Evolutionary conservation across 2,329 filamentous ascomycete genomes (phyloP), one percentile per base, ranked within the genome.

Genomic region (Colletotrichum tropicale): DNA sequence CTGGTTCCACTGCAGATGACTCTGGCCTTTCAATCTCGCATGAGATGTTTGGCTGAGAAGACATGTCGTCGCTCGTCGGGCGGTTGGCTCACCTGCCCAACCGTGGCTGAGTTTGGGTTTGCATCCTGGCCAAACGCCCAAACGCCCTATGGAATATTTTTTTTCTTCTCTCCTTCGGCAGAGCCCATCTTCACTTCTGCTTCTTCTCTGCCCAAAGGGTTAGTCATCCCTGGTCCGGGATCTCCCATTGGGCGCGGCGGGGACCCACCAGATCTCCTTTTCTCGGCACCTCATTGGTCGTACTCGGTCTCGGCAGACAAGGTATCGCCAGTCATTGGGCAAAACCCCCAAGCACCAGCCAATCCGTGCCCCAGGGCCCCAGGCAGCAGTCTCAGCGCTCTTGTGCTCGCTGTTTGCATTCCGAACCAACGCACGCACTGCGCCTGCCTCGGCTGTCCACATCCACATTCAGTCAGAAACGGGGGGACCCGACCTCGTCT

Each of bases 341-440:
- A 21, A 6, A 43, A 10, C 21, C 30, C 30, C 43, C 18, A 30
- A 52, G 38, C 26, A 67, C 30, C 30, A 9, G 12, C 21, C 30
- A 3, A 28, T 36, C 34, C 26, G 48, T 16, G 18, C 13, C 56
- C 56, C 24, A 9, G 43, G 66, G n/a, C 48, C 10, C 8, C 36
- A 74, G 60, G 66, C 61, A 66, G 26, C 71, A 71, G 71, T 71
- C 70, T 74, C 48, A 56, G 21, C 58, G 32, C 38, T 55, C 28
- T 48, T 32, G 43, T n/a, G 30, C n/a, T 16, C 36, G 24, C 34
- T 36, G 24, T 65, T 43, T 65, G 60, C 32, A 48, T 12, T 6
- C 38, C 56, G 56, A 62, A 30, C n/a, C 32, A 26, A 64, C 61
- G 30, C 18, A 26, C 36, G 62, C 62, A 66, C 61, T 64, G 61